Base-by-base conservation (phyloP, 306 rosid species). In the Cercis canadensis region DNA sequence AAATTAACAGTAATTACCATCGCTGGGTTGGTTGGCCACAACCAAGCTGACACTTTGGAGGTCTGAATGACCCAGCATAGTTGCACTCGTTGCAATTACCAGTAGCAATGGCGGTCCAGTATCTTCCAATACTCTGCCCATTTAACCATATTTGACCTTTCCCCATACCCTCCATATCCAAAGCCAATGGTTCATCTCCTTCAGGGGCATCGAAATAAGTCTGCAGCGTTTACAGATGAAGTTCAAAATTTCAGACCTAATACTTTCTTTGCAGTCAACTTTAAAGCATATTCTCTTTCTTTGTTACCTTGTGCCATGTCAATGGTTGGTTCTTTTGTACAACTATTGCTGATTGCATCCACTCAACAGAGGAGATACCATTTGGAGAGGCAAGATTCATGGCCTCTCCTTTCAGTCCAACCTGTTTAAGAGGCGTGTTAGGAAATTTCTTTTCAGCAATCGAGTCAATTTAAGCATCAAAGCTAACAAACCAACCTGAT, bases 91-190 rank as follows among this genome's bases (percentile, higher is more conserved):
- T 70, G 87, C 99, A 95, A 65, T 85, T 70, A 69, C 99, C 96
- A 58, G 69, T 70, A 50, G 97, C 96, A 36, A 45, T 78, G 31
- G 92, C 95, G 18, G 96, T 95, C 99, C 99, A 95, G 81, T 95
- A 92, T 83, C 99, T 87, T 64, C 97, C 99, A 67, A 95, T 87
- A 56, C 96, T 92, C 81, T 83, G 78, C 15, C 96, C 97, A 52
- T 95, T 95, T 37, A 95, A 91, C 99, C 99, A 95, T 83, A 95
- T 82, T 80, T 95, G 99, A 58, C 99, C 99, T 82, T 95, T 95
- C 16, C 99, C 99, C 99, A 95, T 95, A 51, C 96, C 96, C 74
- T 75, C 84, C 96, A 95, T 89, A 81, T 95, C 96, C 83, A 95
- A 71, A 54, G 99, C 99, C 82, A 95, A 79, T 2, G 97, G 97